Percentiles rank a stretch among this genome's conserved stretches.
These are phyloP conservation scores for Mycothermus thermophilus DNA, from an alignment of 495 filamentous ascomycete species.

Conservation along the genomic window DNA sequence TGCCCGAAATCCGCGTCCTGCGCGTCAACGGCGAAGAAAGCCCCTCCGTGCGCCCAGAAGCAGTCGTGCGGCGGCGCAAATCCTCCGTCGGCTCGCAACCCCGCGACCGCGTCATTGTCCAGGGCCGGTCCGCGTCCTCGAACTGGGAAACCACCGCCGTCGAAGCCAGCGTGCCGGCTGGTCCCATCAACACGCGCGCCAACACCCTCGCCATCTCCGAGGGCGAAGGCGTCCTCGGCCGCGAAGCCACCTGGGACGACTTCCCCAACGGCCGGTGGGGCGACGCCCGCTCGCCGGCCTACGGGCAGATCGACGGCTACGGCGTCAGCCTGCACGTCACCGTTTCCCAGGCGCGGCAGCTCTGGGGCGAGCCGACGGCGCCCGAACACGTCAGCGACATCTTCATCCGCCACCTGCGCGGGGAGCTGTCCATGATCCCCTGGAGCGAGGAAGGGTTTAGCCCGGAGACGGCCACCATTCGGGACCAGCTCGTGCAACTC, in stretches of 20 bases:
- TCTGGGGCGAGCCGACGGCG: slow-evolving; percentile 70
- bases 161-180: slow-evolving; percentile 49
- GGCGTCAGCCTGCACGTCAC: slow-evolving; percentile 81
- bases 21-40: slow-evolving; percentile 18
- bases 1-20: slow-evolving; percentile 24
- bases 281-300: slow-evolving; percentile 77
- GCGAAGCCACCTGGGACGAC: slow-evolving; percentile 98
- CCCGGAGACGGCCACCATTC: slow-evolving; percentile 71
- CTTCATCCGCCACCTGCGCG: slow-evolving; percentile 67
- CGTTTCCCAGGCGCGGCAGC: slow-evolving; percentile 54
- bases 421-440: slow-evolving; percentile 62
- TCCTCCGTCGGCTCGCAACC: slow-evolving; percentile 48
- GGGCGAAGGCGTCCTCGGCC: slow-evolving; percentile 75
- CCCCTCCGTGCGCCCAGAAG: no score
- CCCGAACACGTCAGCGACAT: slow-evolving; percentile 56
- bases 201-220: slow-evolving; percentile 87
- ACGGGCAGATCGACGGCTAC: slow-evolving; percentile 91
- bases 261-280: slow-evolving; percentile 97
- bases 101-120: slow-evolving; percentile 73
- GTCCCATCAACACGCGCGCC: slow-evolving; percentile 48
- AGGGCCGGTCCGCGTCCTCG: slow-evolving; percentile 36
- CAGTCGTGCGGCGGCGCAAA: slow-evolving; percentile 23
- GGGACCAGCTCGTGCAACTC: slow-evolving; percentile 53
- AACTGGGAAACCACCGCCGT: slow-evolving; percentile 52
- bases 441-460: slow-evolving; percentile 89